Percentiles rank a stretch among this genome's conserved stretches.
Conservation (phyloP, 176 grass and related monocot genomes). For the Carex cristatella region DNA sequence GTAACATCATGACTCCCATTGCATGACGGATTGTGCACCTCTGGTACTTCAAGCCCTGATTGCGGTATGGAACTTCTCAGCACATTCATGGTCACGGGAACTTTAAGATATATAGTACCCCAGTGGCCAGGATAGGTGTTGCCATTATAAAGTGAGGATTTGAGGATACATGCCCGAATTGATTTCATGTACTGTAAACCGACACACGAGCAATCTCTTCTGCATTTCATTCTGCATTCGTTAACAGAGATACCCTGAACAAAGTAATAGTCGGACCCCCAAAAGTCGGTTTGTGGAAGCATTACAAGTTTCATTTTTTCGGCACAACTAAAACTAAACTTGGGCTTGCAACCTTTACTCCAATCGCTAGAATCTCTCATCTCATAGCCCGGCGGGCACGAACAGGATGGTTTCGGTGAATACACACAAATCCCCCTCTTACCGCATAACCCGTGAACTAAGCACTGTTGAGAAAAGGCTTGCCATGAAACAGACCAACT, state of each 20-base stretch:
- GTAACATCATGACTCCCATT: neutral
- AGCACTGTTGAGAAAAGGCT: conserved; percentile 32
- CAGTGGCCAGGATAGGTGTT: conserved; percentile 27
- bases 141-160: conserved; percentile 54
- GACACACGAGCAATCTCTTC: conserved; percentile 21
- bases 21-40: neutral
- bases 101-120: conserved; percentile 44
- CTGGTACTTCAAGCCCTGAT: conserved; percentile 12
- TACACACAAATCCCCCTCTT: conserved; percentile 49
- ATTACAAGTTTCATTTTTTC: conserved; percentile 26
- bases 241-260: conserved; percentile 2
- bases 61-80: conserved; percentile 20
- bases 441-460: conserved; percentile 48
- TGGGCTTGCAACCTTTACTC: conserved; percentile 45
- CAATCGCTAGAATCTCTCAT: conserved; percentile 35
- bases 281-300: conserved; percentile 46
- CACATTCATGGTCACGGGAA: conserved; percentile 22
- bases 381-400: conserved; percentile 44
- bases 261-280: conserved; percentile 48
- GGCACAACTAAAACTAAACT: conserved; percentile 28
- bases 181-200: conserved; percentile 38
- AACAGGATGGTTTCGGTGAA: conserved; percentile 32
- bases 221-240: conserved; percentile 21
- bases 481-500: conserved; percentile 45
- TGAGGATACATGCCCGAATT: conserved; percentile 33